These are phyloP conservation scores for Euptelea pleiosperma DNA, from an alignment of 164 flowering plant species.

Conservation along the genomic window DNA sequence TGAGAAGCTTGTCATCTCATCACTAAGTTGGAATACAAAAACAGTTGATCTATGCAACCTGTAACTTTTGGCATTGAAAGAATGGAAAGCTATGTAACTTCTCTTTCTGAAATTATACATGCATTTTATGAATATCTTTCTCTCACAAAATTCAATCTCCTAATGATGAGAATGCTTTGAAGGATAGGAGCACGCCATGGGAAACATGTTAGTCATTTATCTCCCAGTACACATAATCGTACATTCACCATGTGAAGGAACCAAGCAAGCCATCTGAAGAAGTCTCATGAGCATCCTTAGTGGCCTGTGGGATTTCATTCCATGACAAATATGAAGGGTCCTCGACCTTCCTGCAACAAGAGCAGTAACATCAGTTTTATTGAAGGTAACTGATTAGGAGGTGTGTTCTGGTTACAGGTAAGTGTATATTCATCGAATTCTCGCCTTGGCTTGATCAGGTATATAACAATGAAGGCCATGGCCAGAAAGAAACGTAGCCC, in stretches of 20 bases:
- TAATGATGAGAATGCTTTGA: no score
- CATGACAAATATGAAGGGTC: slow-evolving; percentile 80
- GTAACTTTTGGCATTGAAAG: slow-evolving; percentile 1
- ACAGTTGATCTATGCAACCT: neutral
- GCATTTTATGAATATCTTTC: neutral
- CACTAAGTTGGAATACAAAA: neutral
- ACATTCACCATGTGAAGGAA: slow-evolving; percentile 11
- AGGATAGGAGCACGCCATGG: no score
- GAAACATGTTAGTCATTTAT: neutral
- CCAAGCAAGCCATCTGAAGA: neutral
- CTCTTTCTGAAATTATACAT: slow-evolving; percentile 11
- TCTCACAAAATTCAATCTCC: slow-evolving; percentile 10
- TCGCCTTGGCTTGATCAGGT: slow-evolving; percentile 92
- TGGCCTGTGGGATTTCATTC: slow-evolving; percentile 73
- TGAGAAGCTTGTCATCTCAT: neutral
- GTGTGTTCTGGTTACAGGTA: neutral
- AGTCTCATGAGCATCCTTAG: slow-evolving; percentile 9
- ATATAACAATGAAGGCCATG: slow-evolving; percentile 58
- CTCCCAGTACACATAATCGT: slow-evolving; percentile 20
- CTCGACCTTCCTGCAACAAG: slow-evolving; percentile 64
- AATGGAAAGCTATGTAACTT: neutral
- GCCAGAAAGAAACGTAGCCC: slow-evolving; percentile 86
- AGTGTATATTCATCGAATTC: slow-evolving; percentile 4
- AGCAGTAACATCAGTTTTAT: neutral
- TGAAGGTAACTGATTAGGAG: neutral